A percentile compares a stretch with the other conserved stretches of the same genome.
Evolutionary conservation across 306 rosid species (phyloP).

Genomic region (Heteromeles arbutifolia): DNA sequence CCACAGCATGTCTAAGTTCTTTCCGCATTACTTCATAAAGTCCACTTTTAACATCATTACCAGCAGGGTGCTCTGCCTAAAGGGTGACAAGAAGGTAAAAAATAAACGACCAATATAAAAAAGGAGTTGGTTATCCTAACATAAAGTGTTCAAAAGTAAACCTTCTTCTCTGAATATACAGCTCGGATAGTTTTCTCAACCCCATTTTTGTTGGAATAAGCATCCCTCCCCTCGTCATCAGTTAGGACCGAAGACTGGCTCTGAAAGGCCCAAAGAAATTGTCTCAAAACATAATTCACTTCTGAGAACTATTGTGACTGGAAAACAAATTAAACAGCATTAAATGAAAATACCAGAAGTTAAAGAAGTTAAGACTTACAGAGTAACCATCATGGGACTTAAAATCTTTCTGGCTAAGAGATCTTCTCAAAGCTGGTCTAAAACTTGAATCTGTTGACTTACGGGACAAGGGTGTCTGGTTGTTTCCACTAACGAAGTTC

Average conservation of each 20-base stretch:
- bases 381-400: constrained; percentile 79
- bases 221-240: constrained; percentile 75
- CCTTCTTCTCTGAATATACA: constrained; percentile 61
- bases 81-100: constrained; percentile 19
- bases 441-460: constrained; percentile 51
- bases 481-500: constrained; percentile 39
- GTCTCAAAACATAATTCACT: constrained; percentile 4
- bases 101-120: not conserved
- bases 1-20: constrained; percentile 55
- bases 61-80: constrained; percentile 49
- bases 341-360: not conserved
- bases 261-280: constrained; percentile 41
- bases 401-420: constrained; percentile 73
- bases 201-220: constrained; percentile 39
- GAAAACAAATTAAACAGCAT: not conserved
- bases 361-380: constrained; percentile 36
- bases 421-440: constrained; percentile 55
- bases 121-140: constrained; percentile 8
- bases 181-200: constrained; percentile 42
- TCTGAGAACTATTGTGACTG: not conserved
- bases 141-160: constrained; percentile 18
- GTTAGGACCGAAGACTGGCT: constrained; percentile 88
- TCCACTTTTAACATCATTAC: constrained; percentile 34
- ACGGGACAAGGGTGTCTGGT: constrained; percentile 25
- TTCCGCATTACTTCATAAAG: constrained; percentile 52